Conservation (phyloP, 1,284 basidiomycete genomes). For the Takashimella tepidaria region DNA sequence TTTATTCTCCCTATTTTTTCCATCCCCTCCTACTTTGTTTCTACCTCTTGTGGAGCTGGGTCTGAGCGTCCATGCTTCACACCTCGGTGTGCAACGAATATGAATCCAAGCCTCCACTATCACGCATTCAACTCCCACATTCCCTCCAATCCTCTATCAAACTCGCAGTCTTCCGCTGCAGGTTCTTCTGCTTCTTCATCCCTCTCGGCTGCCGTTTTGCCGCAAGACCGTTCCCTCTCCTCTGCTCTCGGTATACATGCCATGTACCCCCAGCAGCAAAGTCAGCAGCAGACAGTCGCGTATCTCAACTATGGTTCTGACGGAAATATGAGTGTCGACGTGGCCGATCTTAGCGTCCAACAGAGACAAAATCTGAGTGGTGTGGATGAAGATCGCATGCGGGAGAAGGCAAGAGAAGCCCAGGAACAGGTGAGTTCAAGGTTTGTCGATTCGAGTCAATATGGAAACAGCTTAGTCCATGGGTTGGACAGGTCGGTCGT, state of each 20-base stretch:
- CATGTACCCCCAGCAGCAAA: slow-evolving; percentile 4
- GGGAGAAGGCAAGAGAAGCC: slow-evolving; percentile 46
- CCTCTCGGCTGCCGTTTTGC: slow-evolving; percentile 23
- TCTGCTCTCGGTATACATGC: slow-evolving; percentile 27
- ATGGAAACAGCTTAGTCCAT: no score
- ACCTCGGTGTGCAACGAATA: neutral
- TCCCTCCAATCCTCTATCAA: slow-evolving; percentile 3
- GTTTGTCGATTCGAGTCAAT: no score
- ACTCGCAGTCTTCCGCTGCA: slow-evolving; percentile 10
- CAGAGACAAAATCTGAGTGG: slow-evolving; percentile 12
- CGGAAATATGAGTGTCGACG: slow-evolving; percentile 40
- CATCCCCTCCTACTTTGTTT: neutral
- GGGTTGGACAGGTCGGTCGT: no score
- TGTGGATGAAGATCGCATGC: slow-evolving; percentile 40
- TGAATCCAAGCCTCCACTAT: neutral
- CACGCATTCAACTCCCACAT: neutral
- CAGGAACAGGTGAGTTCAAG: slow-evolving; percentile 42
- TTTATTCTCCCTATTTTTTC: neutral
- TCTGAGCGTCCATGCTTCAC: neutral
- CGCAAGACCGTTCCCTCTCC: slow-evolving; percentile 27
- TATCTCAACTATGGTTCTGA: slow-evolving; percentile 6
- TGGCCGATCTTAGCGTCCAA: slow-evolving; percentile 29
- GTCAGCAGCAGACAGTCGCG: slow-evolving; percentile 4
- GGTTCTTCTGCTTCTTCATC: slow-evolving; percentile 27
- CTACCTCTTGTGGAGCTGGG: neutral